Conservation (phyloP, 768 basidiomycete genomes). For the Amanita jacksonii region DNA sequence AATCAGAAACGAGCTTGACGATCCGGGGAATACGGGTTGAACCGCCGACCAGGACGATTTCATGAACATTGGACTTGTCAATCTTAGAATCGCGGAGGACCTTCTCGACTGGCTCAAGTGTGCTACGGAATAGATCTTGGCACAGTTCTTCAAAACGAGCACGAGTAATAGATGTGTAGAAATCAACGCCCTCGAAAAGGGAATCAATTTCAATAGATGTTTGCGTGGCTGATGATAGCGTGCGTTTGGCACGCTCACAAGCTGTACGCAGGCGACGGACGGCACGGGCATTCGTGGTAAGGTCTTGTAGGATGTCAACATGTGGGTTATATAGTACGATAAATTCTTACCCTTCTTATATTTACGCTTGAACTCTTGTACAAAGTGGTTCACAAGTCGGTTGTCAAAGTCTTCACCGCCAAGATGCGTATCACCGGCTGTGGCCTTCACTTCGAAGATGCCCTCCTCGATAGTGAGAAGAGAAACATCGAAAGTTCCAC, state of each 20-base stretch:
- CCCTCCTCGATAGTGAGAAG: conserved; percentile 95
- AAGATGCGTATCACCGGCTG: conserved; percentile 96
- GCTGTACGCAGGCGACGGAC: conserved; percentile 96
- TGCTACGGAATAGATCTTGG: conserved; percentile 90
- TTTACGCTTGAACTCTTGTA: conserved; percentile 95
- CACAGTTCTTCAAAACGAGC: conserved; percentile 96
- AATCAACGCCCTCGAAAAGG: conserved; percentile 94
- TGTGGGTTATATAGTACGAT: not conserved
- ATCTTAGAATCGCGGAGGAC: conserved; percentile 98
- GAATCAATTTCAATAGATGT: conserved; percentile 98
- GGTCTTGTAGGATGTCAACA: conserved; percentile 36
- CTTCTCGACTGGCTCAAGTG: conserved; percentile 94
- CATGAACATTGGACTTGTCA: conserved; percentile 91
- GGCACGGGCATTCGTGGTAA: conserved; percentile 88
- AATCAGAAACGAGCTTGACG: conserved; percentile 95
- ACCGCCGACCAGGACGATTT: conserved; percentile 96
- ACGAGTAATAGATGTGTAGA: conserved; percentile 97
- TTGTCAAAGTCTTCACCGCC: conserved; percentile 99
- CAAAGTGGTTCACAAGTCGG: conserved; percentile 94
- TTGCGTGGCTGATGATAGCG: conserved; percentile 92
- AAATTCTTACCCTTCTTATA: conserved; percentile 74
- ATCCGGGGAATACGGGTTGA: conserved; percentile 98
- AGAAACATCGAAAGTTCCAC: conserved; percentile 97
- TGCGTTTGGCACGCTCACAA: conserved; percentile 98
- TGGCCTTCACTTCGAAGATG: conserved; percentile 97